A percentile compares a stretch with the other conserved stretches of the same genome.
Conservation (phyloP, 1,284 basidiomycete genomes). For the Exobasidium cylindrosporum region DNA sequence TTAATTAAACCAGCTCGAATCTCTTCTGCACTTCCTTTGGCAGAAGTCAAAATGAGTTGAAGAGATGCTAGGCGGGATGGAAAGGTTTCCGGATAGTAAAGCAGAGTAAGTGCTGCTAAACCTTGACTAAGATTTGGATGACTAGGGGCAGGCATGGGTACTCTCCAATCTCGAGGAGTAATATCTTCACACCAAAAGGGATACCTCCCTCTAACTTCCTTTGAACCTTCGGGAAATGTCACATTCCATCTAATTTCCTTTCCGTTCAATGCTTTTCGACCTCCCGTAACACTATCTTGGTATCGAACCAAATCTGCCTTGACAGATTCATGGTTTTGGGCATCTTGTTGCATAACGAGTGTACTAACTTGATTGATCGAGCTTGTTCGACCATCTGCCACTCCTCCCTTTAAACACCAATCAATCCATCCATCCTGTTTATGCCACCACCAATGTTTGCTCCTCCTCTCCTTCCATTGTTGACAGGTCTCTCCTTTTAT, state of each 20-base stretch:
- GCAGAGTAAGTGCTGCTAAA: conserved; percentile 29
- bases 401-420: conserved; percentile 30
- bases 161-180: conserved; percentile 25
- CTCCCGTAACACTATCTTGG: conserved; percentile 20
- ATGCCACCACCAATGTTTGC: conserved; percentile 35
- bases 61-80: not conserved
- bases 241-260: conserved; percentile 34
- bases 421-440: conserved; percentile 38
- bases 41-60: conserved; percentile 7
- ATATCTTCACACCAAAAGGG: conserved; percentile 42
- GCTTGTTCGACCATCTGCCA: conserved; percentile 22
- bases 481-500: conserved; percentile 16
- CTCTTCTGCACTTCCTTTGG: not conserved
- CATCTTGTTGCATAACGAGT: not conserved
- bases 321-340: not conserved
- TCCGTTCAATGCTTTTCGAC: conserved; percentile 25
- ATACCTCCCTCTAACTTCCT: conserved; percentile 21
- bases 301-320: conserved; percentile 20
- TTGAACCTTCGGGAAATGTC: conserved; percentile 25
- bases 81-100: conserved; percentile 24
- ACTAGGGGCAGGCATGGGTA: conserved; percentile 19
- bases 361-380: conserved; percentile 27
- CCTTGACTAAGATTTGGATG: conserved; percentile 33
- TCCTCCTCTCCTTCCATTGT: conserved; percentile 22
- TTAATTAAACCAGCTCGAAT: not conserved